A percentile compares a stretch with the other conserved stretches of the same genome.
Evolutionary conservation across 129 eudicot species (phyloP).

Genomic region (Helianthus tuberosus): DNA sequence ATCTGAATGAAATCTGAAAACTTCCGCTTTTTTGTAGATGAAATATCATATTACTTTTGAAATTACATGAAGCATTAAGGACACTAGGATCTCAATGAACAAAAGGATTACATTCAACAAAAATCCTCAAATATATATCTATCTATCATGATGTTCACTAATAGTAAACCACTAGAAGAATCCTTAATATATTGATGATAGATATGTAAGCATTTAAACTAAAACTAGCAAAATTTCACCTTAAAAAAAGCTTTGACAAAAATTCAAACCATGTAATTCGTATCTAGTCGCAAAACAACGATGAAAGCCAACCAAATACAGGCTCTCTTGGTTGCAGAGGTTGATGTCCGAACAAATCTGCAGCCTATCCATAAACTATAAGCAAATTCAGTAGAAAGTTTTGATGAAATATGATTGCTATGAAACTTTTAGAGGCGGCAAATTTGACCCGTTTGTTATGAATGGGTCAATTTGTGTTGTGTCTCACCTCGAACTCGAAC

Average conservation of each 20-base stretch:
- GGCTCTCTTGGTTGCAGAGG: conserved; percentile 17
- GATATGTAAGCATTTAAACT: conserved; percentile 7
- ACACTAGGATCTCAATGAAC: not conserved
- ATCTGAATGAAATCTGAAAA: no score
- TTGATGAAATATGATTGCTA: not conserved
- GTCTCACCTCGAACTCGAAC: not conserved
- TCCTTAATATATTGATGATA: conserved; percentile 3
- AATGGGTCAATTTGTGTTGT: not conserved
- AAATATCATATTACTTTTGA: not conserved
- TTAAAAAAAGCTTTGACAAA: conserved; percentile 10
- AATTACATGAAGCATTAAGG: not conserved
- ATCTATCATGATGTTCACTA: not conserved
- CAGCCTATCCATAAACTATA: conserved; percentile 13
- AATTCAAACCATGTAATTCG: conserved; percentile 2
- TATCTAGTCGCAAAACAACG: conserved; percentile 11
- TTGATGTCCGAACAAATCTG: conserved; percentile 13
- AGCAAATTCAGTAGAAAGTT: conserved; percentile 1
- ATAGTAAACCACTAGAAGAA: conserved; percentile 5
- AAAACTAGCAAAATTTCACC: conserved; percentile 29
- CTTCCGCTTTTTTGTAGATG: not conserved
- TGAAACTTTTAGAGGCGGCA: not conserved
- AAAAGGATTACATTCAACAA: conserved; percentile 4
- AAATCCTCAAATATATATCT: conserved; percentile 3
- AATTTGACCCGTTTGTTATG: not conserved
- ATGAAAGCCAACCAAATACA: conserved; percentile 6